Evolutionary conservation across 2,329 filamentous ascomycete genomes (phyloP).

Genomic region (Fusarium goolgardi): DNA sequence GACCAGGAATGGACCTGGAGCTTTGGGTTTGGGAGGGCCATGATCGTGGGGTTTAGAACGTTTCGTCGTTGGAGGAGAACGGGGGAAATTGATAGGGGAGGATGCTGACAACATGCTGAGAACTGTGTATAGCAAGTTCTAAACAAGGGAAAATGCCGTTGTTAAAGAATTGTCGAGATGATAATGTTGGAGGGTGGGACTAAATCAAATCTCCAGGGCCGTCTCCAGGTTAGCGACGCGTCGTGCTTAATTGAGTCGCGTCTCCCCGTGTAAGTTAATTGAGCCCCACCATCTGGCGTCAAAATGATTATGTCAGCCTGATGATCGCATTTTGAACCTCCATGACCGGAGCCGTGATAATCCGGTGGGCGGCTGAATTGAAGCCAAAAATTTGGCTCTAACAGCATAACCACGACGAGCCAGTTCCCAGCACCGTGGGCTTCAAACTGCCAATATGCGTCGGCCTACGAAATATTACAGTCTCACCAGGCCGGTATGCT

Average conservation of each 20-base stretch:
- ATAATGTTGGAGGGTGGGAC: conserved; percentile 26
- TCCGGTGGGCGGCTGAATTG: conserved; percentile 42
- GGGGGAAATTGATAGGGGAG: conserved; percentile 67
- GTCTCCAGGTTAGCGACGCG: conserved; percentile 43
- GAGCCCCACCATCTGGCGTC: conserved; percentile 29
- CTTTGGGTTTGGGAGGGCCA: conserved; percentile 51
- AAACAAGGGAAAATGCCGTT: background rate
- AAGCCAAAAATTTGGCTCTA: conserved; percentile 50
- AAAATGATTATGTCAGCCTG: conserved; percentile 40
- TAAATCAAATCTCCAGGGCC: conserved; percentile 17
- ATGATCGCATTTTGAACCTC: conserved; percentile 1
- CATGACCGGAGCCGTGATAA: conserved; percentile 46
- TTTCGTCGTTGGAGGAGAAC: conserved; percentile 56
- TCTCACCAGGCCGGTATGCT: conserved; percentile 72
- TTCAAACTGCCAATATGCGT: conserved; percentile 60
- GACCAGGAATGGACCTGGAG: conserved; percentile 54
- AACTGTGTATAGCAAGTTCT: background rate
- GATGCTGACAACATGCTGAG: conserved; percentile 68
- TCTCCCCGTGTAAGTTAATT: conserved; percentile 18
- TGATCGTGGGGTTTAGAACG: conserved; percentile 53
- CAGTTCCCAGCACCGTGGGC: conserved; percentile 43
- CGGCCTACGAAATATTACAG: conserved; percentile 72
- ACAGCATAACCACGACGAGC: conserved; percentile 43
- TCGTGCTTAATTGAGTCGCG: conserved; percentile 49
- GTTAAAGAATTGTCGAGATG: conserved; percentile 2